Base-by-base conservation (phyloP, 2,329 filamentous ascomycete species). In the Coniochaeta hoffmannii region DNA sequence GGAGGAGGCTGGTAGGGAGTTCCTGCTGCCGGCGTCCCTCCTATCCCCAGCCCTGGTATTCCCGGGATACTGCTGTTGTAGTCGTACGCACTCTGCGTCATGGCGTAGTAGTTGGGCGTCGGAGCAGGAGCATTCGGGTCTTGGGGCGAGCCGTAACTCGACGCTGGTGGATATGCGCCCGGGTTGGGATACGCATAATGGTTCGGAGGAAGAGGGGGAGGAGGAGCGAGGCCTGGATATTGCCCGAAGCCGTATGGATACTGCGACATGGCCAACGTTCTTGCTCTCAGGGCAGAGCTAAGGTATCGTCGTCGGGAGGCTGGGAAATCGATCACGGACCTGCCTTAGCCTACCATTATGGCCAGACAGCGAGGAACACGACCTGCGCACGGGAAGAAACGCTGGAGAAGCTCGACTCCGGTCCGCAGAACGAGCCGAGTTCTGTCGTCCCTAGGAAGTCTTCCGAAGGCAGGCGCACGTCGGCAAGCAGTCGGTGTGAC, bases 41-140 rank as follows among this genome's bases (percentile, higher is more conserved):
- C 63, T 55, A 72, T 65, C 6, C 71, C 69, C n/a, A 75, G 62
- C 5, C 71, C 73, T 19, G 72, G 68, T n/a, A 73, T 72, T 15
- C 15, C 49, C 17, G 49, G 28, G 14, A 61, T 66, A 17, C 57
- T 68, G 2, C 69, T 63, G 58, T 76, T 76, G 54, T 71, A 67
- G 17, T 68, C 62, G 55, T 68, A 76, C 1, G 73, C 68, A 34
- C 60, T 66, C 50, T 73, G 70, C 10, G 67, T 58, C 10, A 62
- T 57, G 11, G 60, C 58, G 34, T 66, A 68, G 55, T 69, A 51
- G 49, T 51, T 51, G 7, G 11, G 19, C 9, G 44, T 9, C 17
- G 54, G 4, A 59, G 19, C 12, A 51, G 49, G 26, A 46, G 59
- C 34, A 32, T 54, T 36, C 17, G 60, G 56, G 15, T 57, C 58